A percentile compares a stretch with the other conserved stretches of the same genome.
Conservation (phyloP, 495 filamentous ascomycete genomes). For the Xylaria flabelliformis region DNA sequence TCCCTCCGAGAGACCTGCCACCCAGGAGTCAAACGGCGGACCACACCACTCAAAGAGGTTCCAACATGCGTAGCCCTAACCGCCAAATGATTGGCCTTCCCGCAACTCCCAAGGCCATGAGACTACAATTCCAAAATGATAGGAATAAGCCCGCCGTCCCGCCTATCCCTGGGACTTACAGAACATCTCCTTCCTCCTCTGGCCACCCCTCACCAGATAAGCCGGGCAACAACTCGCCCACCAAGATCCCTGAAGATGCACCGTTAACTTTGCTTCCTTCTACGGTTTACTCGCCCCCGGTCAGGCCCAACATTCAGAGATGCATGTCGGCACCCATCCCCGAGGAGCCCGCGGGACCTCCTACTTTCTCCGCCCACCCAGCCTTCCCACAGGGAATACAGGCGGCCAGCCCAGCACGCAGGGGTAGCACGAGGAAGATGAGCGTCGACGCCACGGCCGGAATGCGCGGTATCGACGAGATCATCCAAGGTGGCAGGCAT, state of each 20-base stretch:
- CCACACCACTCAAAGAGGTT: slow-evolving; percentile 41
- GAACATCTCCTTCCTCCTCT: slow-evolving; percentile 38
- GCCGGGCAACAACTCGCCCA: slow-evolving; percentile 37
- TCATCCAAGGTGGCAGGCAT: slow-evolving; percentile 56
- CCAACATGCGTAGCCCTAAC: slow-evolving; percentile 54
- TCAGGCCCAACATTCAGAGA: slow-evolving; percentile 60
- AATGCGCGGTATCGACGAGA: slow-evolving; percentile 65
- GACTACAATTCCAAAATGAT: slow-evolving; percentile 71
- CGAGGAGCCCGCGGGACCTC: slow-evolving; percentile 56
- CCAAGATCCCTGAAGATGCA: slow-evolving; percentile 32
- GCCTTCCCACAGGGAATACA: slow-evolving; percentile 55
- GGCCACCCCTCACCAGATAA: slow-evolving; percentile 38
- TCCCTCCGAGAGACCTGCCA: slow-evolving; percentile 49
- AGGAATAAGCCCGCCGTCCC: slow-evolving; percentile 68
- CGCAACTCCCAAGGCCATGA: slow-evolving; percentile 85
- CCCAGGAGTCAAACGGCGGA: slow-evolving; percentile 56
- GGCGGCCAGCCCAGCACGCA: slow-evolving; percentile 50
- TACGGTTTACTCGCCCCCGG: slow-evolving; percentile 69
- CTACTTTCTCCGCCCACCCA: slow-evolving; percentile 46
- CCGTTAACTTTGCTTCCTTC: slow-evolving; percentile 59
- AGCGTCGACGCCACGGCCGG: slow-evolving; percentile 43
- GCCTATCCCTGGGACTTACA: slow-evolving; percentile 64
- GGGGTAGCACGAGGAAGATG: slow-evolving; percentile 45
- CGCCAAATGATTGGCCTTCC: slow-evolving; percentile 71
- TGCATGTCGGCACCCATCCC: slow-evolving; percentile 79